Conservation (phyloP, 2,329 filamentous ascomycete genomes). For the Calonectria henricotiae region DNA sequence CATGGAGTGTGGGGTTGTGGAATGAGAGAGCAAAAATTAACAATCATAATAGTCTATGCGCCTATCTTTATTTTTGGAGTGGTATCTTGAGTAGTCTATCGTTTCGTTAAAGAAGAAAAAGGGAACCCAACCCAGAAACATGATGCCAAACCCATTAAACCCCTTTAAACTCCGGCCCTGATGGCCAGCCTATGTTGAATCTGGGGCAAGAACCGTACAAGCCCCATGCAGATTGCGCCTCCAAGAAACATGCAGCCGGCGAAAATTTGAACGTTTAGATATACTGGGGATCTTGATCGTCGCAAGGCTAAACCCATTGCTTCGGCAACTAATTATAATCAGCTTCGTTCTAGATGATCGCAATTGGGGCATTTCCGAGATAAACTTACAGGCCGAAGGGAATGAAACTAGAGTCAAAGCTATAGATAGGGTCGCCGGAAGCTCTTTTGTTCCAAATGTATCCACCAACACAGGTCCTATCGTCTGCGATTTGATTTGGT, state of each 20-base stretch:
- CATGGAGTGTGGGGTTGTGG: neutral
- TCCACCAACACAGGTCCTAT: constrained; percentile 11
- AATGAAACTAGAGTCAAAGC: constrained; percentile 9
- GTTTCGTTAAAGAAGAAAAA: neutral
- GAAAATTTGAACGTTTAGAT: constrained; percentile 12
- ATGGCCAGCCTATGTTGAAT: neutral
- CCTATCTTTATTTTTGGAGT: constrained; percentile 16
- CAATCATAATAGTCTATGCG: neutral
- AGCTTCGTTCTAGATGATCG: neutral
- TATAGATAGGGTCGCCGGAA: constrained; percentile 10
- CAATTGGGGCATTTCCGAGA: neutral
- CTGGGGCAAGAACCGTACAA: constrained; percentile 10
- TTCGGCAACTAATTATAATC: constrained; percentile 14
- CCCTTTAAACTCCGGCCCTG: neutral
- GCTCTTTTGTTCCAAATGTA: constrained; percentile 7
- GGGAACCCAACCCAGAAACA: neutral
- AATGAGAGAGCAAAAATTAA: neutral
- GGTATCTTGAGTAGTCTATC: constrained; percentile 1
- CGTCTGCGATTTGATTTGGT: neutral
- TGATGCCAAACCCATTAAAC: neutral
- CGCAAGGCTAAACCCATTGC: constrained; percentile 1
- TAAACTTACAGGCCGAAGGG: constrained; percentile 5
- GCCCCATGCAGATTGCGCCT: constrained; percentile 6
- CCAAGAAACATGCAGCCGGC: constrained; percentile 11
- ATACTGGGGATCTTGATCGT: neutral